Evolutionary conservation across 495 filamentous ascomycete species (phyloP).

Genomic region (Tirmania nivea): DNA sequence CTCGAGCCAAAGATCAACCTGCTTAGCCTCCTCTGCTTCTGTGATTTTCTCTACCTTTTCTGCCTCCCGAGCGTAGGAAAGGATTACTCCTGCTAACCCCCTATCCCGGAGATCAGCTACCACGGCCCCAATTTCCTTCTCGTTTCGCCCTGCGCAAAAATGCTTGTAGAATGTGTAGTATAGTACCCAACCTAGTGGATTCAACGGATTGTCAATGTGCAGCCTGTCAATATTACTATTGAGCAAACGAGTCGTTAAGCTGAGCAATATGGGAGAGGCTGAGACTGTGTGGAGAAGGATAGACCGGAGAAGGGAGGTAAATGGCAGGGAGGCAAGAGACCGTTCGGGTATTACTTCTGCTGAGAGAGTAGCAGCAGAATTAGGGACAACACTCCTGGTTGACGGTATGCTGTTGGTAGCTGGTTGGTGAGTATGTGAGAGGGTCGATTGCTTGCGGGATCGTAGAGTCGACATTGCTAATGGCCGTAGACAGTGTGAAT

Average conservation of each 20-base stretch:
- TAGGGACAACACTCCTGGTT: no score
- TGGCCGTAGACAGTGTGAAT: no score
- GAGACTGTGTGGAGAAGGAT: constrained; percentile 60
- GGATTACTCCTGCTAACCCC: constrained; percentile 55
- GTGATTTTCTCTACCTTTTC: constrained; percentile 7
- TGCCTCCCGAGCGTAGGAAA: constrained; percentile 57
- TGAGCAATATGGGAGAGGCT: constrained; percentile 47
- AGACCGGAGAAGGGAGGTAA: constrained; percentile 51
- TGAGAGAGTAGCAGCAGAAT: constrained; percentile 2
- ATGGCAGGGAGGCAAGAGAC: constrained; percentile 50
- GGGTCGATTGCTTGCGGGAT: no score
- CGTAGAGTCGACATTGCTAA: no score
- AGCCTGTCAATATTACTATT: constrained; percentile 9
- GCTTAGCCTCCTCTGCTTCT: background rate
- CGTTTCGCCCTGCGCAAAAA: constrained; percentile 59
- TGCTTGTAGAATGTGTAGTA: constrained; percentile 46
- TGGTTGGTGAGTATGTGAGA: background rate
- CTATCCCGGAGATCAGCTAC: constrained; percentile 37
- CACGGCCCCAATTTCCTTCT: constrained; percentile 36
- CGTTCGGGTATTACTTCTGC: no score
- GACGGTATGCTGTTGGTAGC: no score
- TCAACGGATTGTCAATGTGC: constrained; percentile 9
- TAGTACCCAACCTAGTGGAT: constrained; percentile 26
- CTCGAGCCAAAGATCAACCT: constrained; percentile 12
- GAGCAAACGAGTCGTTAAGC: constrained; percentile 11